Base-by-base conservation (phyloP, 176 grass and related monocot genomes). In the Juncus effusus region DNA sequence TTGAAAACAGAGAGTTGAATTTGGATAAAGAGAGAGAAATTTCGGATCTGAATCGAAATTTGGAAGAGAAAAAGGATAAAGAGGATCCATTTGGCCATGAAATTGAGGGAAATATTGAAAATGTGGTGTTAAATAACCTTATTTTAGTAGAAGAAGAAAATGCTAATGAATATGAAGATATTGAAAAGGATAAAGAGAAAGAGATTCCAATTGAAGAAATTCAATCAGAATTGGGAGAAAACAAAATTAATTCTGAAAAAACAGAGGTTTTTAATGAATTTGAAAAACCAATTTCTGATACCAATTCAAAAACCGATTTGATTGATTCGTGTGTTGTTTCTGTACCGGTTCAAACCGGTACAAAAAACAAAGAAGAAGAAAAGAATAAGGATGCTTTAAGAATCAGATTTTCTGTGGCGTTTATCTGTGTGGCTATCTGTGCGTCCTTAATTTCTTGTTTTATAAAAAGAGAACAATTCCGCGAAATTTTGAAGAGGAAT, bases 391-490 rank as follows among this genome's bases (percentile, higher is more conserved):
- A 51, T 19, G 35, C 51, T 36, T 10, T 69, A 52, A 69, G 50
- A 37, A 69, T 69, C 7, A 54, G 50, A 54, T 69, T 69, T 69
- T 69, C 49, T 56, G 11, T 40, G 51, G 51, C 50, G 54, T 69
- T 69, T 38, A 3, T 69, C 36, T 69, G 49, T 69, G 50, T 69
- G 35, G 50, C 35, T 16, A 1, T 69, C 12, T 69, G 50, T 14
- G 65, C 51, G 38, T 69, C 65, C 0, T 40, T 69, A 11, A 19
- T 69, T 36, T 69, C 65, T 56, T 69, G 51, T 55, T 54, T 69
- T 54, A n/a, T 69, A n/a, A 69, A 38, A 40, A 69, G 65, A 69
- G 11, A 69, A 7, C 65, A 69, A 69, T 69, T 69, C 9, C 6
- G 65, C 54, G 65, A 69, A 55, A 69, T 69, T 16, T 37, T 69